Base-by-base conservation (phyloP, 768 basidiomycete genomes). In the Naganishia friedmannii region DNA sequence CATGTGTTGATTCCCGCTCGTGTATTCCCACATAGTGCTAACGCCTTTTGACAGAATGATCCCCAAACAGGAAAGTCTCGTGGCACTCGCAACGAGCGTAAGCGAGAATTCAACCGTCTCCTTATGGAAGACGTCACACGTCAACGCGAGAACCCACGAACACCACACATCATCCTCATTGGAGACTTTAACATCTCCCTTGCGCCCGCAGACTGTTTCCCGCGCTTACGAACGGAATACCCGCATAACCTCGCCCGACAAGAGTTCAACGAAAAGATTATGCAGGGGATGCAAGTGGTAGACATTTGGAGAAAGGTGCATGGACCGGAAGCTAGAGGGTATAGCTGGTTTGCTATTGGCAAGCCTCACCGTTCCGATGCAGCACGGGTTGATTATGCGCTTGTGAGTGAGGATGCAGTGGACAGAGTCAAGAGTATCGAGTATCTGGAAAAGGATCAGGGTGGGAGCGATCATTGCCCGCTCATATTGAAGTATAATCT, bases 151-250 rank as follows among this genome's bases (percentile, higher is more conserved):
- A 63, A 71, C 21, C 32, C 66, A 53, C n/a, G 45, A 29, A 69
- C 68, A 23, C 32, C 63, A 13, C 29, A 63, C 21, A 45, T 70
- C 45, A 42, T 70, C 46, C 51, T 70, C 26, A 42, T 73, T 29
- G 73, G 73, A 34, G 73, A 74, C 53, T 74, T 74, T 70, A 74
- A 74, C 53, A 74, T 74, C 42, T 63, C 65, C 26, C 68, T 66
- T 4, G 56, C 73, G 26, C 37, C 21, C 39, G 23, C 51, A 29
- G 73, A 74, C 66, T 74, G 73, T 45, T 71, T 55, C 48, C 73
- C 73, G 8, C 70, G 73, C 29, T 48, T 74, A 67, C 29, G 73
- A 29, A 74, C 69, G 15, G 72, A 74, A 63, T 65, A 57, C 28
- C 71, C 73, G 26, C 73, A 73, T 69, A 56, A 65, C 17, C 21